Conservation (phyloP, 2,329 filamentous ascomycete genomes). For the Talaromyces funiculosus region DNA sequence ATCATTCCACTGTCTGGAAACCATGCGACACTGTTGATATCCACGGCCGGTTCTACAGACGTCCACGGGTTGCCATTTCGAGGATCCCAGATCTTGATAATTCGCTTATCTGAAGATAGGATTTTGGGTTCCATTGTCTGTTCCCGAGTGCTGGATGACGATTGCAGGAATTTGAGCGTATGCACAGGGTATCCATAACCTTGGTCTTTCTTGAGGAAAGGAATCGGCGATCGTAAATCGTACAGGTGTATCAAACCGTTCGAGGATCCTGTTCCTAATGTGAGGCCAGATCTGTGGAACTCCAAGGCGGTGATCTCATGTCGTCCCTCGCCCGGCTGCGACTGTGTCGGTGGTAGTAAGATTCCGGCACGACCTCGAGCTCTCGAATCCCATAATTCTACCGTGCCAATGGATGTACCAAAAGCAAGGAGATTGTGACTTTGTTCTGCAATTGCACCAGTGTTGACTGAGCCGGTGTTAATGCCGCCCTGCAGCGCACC, state of each 20-base stretch:
- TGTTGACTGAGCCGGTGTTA: slow-evolving; percentile 78
- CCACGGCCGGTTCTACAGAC: slow-evolving; percentile 87
- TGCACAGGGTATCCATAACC: slow-evolving; percentile 92
- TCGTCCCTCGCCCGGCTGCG: slow-evolving; percentile 35
- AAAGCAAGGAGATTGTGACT: slow-evolving; percentile 90
- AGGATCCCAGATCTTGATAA: slow-evolving; percentile 95
- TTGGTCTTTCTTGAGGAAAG: slow-evolving; percentile 86
- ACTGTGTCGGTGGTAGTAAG: slow-evolving; percentile 52
- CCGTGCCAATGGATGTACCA: slow-evolving; percentile 88
- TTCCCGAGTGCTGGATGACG: slow-evolving; percentile 65
- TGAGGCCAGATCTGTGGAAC: slow-evolving; percentile 78
- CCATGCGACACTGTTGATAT: slow-evolving; percentile 92
- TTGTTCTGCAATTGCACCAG: slow-evolving; percentile 76
- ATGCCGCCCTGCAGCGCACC: slow-evolving; percentile 82
- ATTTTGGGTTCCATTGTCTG: slow-evolving; percentile 67
- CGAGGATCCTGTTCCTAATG: slow-evolving; percentile 79
- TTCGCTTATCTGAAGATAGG: slow-evolving; percentile 84
- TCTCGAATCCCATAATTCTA: slow-evolving; percentile 93
- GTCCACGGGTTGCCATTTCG: slow-evolving; percentile 83
- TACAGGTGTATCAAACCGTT: slow-evolving; percentile 84
- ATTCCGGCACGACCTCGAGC: slow-evolving; percentile 76
- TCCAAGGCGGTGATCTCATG: slow-evolving; percentile 78
- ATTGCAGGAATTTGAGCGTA: slow-evolving; percentile 63
- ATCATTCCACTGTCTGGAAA: slow-evolving; percentile 91
- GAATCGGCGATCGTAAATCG: slow-evolving; percentile 80